These are phyloP conservation scores for Annulohypoxylon stygium DNA, from an alignment of 495 filamentous ascomycete genomes.

Conservation along the genomic window DNA sequence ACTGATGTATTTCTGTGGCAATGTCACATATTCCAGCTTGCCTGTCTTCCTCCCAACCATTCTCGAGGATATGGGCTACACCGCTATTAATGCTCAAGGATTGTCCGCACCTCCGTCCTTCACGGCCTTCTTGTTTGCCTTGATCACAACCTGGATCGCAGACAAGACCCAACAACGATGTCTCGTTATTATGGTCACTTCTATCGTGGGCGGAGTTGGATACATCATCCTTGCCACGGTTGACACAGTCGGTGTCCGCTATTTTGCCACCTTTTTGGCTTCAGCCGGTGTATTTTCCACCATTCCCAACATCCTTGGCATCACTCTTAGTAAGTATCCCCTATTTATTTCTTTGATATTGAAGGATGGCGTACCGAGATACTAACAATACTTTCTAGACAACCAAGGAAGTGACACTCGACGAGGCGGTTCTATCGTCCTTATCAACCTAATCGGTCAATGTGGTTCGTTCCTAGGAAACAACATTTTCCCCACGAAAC, in stretches of 20 bases:
- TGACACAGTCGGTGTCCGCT: constrained; percentile 68
- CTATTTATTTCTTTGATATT: not conserved
- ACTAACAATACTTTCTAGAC: constrained; percentile 48
- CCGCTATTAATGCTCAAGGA: constrained; percentile 76
- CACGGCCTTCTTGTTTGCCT: constrained; percentile 73
- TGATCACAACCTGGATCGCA: constrained; percentile 74
- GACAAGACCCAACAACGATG: constrained; percentile 81
- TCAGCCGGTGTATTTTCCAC: constrained; percentile 73
- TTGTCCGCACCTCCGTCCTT: constrained; percentile 84
- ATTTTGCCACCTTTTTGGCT: constrained; percentile 74
- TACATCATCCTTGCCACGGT: constrained; percentile 77
- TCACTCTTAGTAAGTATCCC: constrained; percentile 65
- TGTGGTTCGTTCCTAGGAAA: constrained; percentile 76
- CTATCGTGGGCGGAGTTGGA: constrained; percentile 72
- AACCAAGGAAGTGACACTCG: constrained; percentile 75
- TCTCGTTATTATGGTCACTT: constrained; percentile 70
- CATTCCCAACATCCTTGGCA: constrained; percentile 75
- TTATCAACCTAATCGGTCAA: constrained; percentile 76
- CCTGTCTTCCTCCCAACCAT: constrained; percentile 87
- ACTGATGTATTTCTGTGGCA: constrained; percentile 62
- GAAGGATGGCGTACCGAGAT: not conserved
- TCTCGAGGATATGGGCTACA: constrained; percentile 80
- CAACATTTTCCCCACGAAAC: constrained; percentile 69
- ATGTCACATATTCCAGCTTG: constrained; percentile 76
- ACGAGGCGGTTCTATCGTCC: constrained; percentile 73